Evolutionary conservation across 371 early-diverging fungal species (phyloP), one percentile per base, ranked within the genome.

Genomic region (Blakeslea trispora): DNA sequence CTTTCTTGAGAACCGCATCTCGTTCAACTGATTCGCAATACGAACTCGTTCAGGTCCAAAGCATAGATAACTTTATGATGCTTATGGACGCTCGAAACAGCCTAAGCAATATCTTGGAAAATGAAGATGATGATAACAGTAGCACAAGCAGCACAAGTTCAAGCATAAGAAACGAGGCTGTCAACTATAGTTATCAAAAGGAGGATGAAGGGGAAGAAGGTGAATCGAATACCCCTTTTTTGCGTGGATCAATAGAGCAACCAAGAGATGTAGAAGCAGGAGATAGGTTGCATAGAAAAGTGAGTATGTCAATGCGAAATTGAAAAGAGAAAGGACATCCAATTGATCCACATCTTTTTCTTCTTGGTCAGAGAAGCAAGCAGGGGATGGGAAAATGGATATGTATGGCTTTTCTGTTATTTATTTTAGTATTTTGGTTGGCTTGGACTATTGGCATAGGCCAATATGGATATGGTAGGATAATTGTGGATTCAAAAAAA

Each of bases 371-470:
- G 3, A 44, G 45, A 22, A 40, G 53, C 9, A 49, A 68, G 54
- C 57, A 50, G 45, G 34, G 28, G 10, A 43, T 53, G 18, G 51
- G 46, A 24, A 70, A 66, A 54, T 66, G 70, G 59, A 23, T 66
- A 1, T 70, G 67, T 41, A 40, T 66, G 28, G 63, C 50, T 8
- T 70, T 66, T 47, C 59, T 70, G 37, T 28, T 63, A 8, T 14
- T 70, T 22, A 46, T 66, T 15, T 40, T 70, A 11, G 8, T 53
- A 14, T 53, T 61, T 42, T 70, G 70, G 70, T 13, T 66, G 10
- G 56, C 57, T 46, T 81, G 55, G 77, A 68, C 69, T n/a, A 55
- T 65, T 64, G 73, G 64, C 54, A 71, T 48, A 10, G 61, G 61
- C n/a, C 61, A 61, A 43, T 53, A 61, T 45, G 54, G 61, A 0